These are phyloP conservation scores for Podospora appendiculata DNA, from an alignment of 495 filamentous ascomycete species.

Conservation along the genomic window DNA sequence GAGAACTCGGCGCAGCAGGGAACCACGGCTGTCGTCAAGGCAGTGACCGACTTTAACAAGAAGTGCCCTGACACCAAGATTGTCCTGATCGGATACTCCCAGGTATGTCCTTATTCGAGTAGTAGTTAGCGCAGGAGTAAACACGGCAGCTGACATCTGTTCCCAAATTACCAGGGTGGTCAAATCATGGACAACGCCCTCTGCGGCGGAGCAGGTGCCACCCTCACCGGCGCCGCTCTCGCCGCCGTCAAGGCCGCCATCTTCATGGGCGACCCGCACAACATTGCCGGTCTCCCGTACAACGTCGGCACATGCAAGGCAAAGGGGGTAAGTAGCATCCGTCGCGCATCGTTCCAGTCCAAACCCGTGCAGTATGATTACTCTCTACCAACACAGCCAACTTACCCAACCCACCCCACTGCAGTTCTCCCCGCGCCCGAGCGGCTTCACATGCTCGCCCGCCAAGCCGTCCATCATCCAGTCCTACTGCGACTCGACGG, in stretches of 20 bases:
- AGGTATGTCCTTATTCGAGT: slow-evolving; percentile 24
- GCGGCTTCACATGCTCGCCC: slow-evolving; percentile 48
- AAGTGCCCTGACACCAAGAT: slow-evolving; percentile 50
- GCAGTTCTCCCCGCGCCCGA: slow-evolving; percentile 51
- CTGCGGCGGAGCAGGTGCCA: slow-evolving; percentile 50
- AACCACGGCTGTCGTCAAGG: slow-evolving; percentile 44
- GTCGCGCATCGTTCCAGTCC: too few relatives aligned
- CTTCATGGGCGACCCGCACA: slow-evolving; percentile 55
- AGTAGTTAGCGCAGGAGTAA: not conserved
- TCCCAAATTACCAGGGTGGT: slow-evolving; percentile 35
- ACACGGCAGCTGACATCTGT: not conserved
- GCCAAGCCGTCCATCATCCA: slow-evolving; percentile 43
- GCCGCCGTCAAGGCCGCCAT: slow-evolving; percentile 46
- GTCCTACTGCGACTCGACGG: slow-evolving; percentile 56
- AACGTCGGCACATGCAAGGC: slow-evolving; percentile 52
- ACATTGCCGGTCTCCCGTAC: slow-evolving; percentile 46
- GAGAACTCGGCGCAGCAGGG: slow-evolving; percentile 45
- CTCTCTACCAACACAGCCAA: not conserved
- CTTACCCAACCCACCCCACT: too few relatives aligned
- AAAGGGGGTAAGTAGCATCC: slow-evolving; percentile 43
- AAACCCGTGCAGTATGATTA: not conserved
- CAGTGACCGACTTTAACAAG: slow-evolving; percentile 46
- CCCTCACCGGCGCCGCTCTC: slow-evolving; percentile 39
- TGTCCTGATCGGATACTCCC: slow-evolving; percentile 55
- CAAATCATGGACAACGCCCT: slow-evolving; percentile 58